Base-by-base conservation (phyloP, 768 basidiomycete genomes). In the Rhodotorula diobovata region DNA sequence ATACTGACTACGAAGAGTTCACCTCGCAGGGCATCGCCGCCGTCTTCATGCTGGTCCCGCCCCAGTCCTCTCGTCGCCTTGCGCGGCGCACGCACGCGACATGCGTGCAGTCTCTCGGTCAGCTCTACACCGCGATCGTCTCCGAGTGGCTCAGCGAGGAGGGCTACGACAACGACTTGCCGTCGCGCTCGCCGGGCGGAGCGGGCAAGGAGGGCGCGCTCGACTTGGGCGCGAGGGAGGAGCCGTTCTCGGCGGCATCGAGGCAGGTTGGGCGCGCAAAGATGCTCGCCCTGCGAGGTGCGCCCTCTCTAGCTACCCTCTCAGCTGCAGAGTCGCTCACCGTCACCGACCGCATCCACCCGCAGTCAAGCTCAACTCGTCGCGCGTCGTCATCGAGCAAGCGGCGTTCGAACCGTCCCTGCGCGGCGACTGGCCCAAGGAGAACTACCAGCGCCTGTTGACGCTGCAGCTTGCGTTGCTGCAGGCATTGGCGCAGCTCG, bases 341-440 rank as follows among this genome's bases (percentile, higher is more conserved):
- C 46, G 25, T n/a, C n/a, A n/a, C n/a, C n/a, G n/a, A n/a, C n/a
- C n/a, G n/a, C n/a, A n/a, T n/a, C n/a, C 12, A 23, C 30, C 12
- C 51, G n/a, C 30, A 53, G 41, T 69, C 35, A 74, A 76, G 58
- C 63, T 78, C 35, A 61, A 72, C 58, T 58, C 43, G n/a, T 68
- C 79, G 41, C 35, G 66, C 30, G 56, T 59, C 32, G 70, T 68
- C 35, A 74, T 76, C 37, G 39, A 59, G n/a, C 77, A 76, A 51
- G 68, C 78, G 48, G 45, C 46, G 12, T 67, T 56, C 39, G 73
- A 74, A 54, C 8, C 65, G 14, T 54, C 45, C 43, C 32, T 73
- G 54, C 80, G 85, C 11, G 87, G 87, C 15, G 81, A 81, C 30
- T 88, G 86, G 86, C 84, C 86, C 5, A 76, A 78, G 43, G 79